Evolutionary conservation across 257 asterid species (phyloP).

Genomic region (Primulina eburnea): DNA sequence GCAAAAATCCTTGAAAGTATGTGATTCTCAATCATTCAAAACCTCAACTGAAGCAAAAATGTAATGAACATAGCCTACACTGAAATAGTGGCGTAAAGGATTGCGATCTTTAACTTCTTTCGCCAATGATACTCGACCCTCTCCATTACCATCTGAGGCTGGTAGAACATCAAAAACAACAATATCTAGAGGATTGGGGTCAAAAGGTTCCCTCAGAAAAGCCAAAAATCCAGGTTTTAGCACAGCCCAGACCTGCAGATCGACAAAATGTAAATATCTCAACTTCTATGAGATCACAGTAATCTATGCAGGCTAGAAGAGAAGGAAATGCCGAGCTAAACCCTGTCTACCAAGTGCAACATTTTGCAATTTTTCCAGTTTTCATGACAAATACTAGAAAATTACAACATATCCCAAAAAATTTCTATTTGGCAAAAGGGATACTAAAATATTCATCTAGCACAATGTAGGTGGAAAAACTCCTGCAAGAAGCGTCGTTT

Average conservation of each 20-base stretch:
- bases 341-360: not conserved
- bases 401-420: slow-evolving; percentile 18
- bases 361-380: not conserved
- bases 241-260: slow-evolving; percentile 93
- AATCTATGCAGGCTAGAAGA: not conserved
- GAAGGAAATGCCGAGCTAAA: not conserved
- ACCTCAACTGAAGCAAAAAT: slow-evolving; percentile 20
- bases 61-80: slow-evolving; percentile 48
- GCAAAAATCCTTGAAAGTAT: slow-evolving; percentile 17
- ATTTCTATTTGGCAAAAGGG: slow-evolving; percentile 10
- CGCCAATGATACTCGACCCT: slow-evolving; percentile 71
- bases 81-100: slow-evolving; percentile 91
- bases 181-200: slow-evolving; percentile 76
- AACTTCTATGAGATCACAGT: slow-evolving; percentile 15
- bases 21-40: slow-evolving; percentile 9
- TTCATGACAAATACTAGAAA: not conserved
- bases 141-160: slow-evolving; percentile 79
- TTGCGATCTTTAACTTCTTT: slow-evolving; percentile 84
- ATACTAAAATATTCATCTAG: not conserved
- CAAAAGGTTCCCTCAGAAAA: slow-evolving; percentile 85
- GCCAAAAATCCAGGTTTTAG: slow-evolving; percentile 97
- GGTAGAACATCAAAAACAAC: slow-evolving; percentile 93
- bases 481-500: no score
- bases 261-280: slow-evolving; percentile 20
- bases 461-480: not conserved